phyloP scores from a whole-genome alignment of 257 asterid species.

The Agastache rugosa region DNA sequence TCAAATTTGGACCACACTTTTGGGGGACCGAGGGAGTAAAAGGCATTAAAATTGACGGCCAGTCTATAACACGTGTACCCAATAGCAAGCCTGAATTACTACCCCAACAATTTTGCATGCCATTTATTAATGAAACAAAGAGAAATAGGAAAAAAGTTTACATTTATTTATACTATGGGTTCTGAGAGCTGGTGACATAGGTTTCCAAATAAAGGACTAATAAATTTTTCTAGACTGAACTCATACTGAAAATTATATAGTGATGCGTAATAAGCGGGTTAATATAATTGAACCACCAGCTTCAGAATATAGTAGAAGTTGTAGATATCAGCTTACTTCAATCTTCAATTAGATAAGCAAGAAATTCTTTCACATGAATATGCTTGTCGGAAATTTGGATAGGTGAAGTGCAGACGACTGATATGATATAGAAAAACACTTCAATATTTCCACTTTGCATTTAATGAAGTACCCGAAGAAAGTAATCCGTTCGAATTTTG shows the following conservation, averaged over 20 bases:
- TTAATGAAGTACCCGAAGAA: slow-evolving; percentile 16
- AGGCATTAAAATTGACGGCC: not conserved
- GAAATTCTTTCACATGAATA: slow-evolving; percentile 11
- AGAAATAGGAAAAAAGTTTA: not conserved
- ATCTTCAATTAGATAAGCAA: slow-evolving; percentile 14
- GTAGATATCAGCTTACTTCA: slow-evolving; percentile 26
- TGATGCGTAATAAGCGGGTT: not conserved
- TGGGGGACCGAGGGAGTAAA: too few species aligned
- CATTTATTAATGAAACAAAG: not conserved
- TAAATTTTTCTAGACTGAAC: not conserved
- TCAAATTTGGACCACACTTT: too few species aligned
- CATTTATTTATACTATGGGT: not conserved
- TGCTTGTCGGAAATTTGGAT: slow-evolving; percentile 6
- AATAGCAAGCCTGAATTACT: not conserved
- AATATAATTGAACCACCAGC: slow-evolving; percentile 2
- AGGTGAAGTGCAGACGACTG: not conserved
- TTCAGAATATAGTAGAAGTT: not conserved
- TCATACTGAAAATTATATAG: not conserved
- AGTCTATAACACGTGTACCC: not conserved
- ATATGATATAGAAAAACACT: not conserved
- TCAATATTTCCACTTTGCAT: slow-evolving; percentile 9
- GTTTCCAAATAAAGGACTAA: not conserved
- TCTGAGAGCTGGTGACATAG: slow-evolving; percentile 3
- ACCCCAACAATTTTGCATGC: not conserved
- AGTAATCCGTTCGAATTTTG: not conserved